These are phyloP conservation scores for Dissophora globulifera DNA, from an alignment of 192 early-diverging fungal species.

Conservation along the genomic window DNA sequence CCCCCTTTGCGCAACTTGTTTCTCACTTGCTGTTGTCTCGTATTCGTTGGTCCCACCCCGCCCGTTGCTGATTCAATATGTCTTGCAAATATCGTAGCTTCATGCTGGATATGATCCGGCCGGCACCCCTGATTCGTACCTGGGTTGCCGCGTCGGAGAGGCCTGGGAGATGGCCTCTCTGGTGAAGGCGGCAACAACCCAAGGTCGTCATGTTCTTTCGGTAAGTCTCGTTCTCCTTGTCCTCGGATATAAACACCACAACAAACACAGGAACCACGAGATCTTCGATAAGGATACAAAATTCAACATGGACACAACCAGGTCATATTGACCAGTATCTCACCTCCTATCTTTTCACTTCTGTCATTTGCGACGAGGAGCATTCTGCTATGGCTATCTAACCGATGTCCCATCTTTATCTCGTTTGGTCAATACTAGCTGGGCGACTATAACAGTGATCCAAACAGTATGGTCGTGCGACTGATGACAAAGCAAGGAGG, in stretches of 20 bases:
- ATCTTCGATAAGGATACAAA: too few species aligned
- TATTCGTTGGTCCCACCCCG: too few species aligned
- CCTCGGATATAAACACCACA: too few species aligned
- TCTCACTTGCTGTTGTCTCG: too few species aligned
- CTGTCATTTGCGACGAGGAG: too few species aligned
- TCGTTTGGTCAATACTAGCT: constrained; percentile 35
- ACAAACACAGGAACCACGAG: too few species aligned
- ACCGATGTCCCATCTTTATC: not conserved
- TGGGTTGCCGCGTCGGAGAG: constrained; percentile 61
- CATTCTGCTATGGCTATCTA: too few species aligned
- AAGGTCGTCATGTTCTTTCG: constrained; percentile 65
- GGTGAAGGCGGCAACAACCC: constrained; percentile 53
- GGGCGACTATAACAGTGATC: constrained; percentile 64
- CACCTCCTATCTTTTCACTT: too few species aligned
- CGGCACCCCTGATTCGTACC: constrained; percentile 56
- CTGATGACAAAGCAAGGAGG: constrained; percentile 59
- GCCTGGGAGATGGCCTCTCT: constrained; percentile 62
- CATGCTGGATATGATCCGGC: constrained; percentile 64
- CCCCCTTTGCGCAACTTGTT: too few species aligned
- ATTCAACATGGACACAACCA: too few species aligned
- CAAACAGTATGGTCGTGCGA: constrained; percentile 54
- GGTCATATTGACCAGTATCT: too few species aligned
- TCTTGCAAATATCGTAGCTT: constrained; percentile 39
- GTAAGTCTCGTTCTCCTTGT: constrained; percentile 32
- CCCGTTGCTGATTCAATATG: not conserved